Evolutionary conservation across 176 grass and related monocot genomes (phyloP), one percentile per base, ranked within the genome.

Genomic region (Echinochloa phyllopogon): DNA sequence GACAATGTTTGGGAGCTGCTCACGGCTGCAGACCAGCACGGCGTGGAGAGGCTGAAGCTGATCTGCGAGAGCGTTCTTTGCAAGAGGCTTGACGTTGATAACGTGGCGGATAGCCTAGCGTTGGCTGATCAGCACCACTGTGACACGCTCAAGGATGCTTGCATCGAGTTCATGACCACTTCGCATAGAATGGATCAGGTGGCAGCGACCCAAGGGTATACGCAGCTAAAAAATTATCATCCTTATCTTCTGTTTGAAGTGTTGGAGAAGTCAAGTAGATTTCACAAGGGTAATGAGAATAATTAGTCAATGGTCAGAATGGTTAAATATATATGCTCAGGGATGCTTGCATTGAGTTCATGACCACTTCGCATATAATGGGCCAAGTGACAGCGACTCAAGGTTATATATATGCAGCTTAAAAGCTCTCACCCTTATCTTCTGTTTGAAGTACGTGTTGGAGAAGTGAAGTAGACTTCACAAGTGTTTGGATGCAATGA

Each of bases 41-140:
- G 8, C 8, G 20, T 69, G 38, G 67, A 16, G n/a, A 24, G 69
- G 69, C 42, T 72, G 69, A 72, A 72, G 69, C 69, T 72, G n/a
- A 25, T 72, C 11, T 72, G 69, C n/a, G 41, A 72, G 69, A 2
- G 18, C 20, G 5, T 43, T 8, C 37, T 69, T 6, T 21, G 17
- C 65, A 69, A 41, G 39, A 69, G 39, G 15, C 17, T 69, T 6
- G 1, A 42, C 1, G 65, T 69, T 1, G 9, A 42, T 8, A 42
- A 42, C n/a, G 40, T n/a, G 11, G 69, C 41, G 1, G 43, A 8
- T 0, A 72, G 5, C 12, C 7, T 72, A 23, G 4, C 6, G 42
- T 23, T 25, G 2, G 69, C 69, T 15, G 20, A 72, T 24, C 69
- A 25, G 21, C 21, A 49, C n/a, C 40, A 27, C 12, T 72, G 69